Evolutionary conservation across 805 yeast genomes (phyloP), one percentile per base, ranked within the genome.

Genomic region (Saccharomyces jurei): DNA sequence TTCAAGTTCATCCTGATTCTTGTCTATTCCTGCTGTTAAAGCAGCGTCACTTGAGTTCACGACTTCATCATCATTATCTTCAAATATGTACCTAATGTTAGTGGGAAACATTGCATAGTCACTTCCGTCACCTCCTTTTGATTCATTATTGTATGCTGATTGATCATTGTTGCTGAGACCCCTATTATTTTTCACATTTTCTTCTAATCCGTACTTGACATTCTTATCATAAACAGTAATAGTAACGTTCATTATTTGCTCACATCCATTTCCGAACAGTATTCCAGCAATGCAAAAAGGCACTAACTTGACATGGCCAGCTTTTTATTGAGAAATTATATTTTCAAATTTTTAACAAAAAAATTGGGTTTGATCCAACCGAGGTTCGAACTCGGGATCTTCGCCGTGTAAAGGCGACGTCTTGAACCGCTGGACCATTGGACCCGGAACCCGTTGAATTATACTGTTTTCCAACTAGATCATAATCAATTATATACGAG

Each of bases 351-450:
- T 13, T 27, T 50, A n/a, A 17, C 14, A 17, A 29, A 30, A 26
- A 47, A 50, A 50, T 50, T 14, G 14, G 21, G 6, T n/a, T 29
- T 68, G 70, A 65, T 66, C 68, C 72, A 64, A 65, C 71, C 69
- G 72, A 65, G 72, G 72, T 60, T 69, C 65, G 72, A 69, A 69
- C 72, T 65, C 72, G 70, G 71, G 72, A 68, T 63, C 72, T 69
- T 69, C 72, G 68, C 72, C 72, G 72, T 67, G 72, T 67, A 69
- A 69, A 69, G 72, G 72, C 68, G 72, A 69, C 72, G 72, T 69
- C 72, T 64, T 69, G 63, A 66, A 68, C 72, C 72, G 67, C 72
- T 69, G 69, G 72, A 67, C 72, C 70, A 69, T 64, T 63, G 71
- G 69, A 68, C 65, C 69, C 58, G 64, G 56, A 53, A 54, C 60